phyloP scores from a whole-genome alignment of 73 alveolate species.

The Tetrahymena elliotti region DNA sequence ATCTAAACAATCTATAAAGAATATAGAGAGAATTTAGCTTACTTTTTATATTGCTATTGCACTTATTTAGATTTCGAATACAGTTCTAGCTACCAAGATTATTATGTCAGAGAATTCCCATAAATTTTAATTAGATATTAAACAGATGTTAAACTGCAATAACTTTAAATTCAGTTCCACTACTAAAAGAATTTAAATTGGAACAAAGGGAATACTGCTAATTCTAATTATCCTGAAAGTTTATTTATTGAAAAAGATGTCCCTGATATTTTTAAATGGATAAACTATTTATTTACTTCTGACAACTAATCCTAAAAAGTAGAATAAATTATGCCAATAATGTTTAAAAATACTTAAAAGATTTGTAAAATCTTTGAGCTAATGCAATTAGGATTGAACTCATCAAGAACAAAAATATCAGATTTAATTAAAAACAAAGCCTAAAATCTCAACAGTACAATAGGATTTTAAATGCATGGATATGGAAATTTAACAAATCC shows the following conservation, averaged over 20 bases:
- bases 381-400: background rate
- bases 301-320: background rate
- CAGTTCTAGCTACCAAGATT: constrained; percentile 3
- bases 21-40: background rate
- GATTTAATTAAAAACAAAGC: background rate
- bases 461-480: constrained; percentile 1
- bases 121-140: background rate
- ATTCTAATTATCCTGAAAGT: constrained; percentile 3
- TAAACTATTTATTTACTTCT: constrained; percentile 11
- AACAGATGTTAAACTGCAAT: background rate
- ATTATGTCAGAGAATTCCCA: constrained; percentile 26
- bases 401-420: background rate
- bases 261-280: background rate
- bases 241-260: constrained; percentile 17
- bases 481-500: constrained; percentile 1
- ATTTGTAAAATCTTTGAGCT: constrained; percentile 12
- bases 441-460: background rate
- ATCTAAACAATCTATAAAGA: background rate
- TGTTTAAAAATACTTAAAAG: constrained; percentile 28
- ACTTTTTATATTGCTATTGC: constrained; percentile 24
- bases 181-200: background rate
- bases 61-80: constrained; percentile 21
- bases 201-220: background rate
- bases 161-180: constrained; percentile 2
- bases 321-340: constrained; percentile 7